These are phyloP conservation scores for Venturia aucupariae DNA, from an alignment of 2,329 filamentous ascomycete species.

Conservation along the genomic window DNA sequence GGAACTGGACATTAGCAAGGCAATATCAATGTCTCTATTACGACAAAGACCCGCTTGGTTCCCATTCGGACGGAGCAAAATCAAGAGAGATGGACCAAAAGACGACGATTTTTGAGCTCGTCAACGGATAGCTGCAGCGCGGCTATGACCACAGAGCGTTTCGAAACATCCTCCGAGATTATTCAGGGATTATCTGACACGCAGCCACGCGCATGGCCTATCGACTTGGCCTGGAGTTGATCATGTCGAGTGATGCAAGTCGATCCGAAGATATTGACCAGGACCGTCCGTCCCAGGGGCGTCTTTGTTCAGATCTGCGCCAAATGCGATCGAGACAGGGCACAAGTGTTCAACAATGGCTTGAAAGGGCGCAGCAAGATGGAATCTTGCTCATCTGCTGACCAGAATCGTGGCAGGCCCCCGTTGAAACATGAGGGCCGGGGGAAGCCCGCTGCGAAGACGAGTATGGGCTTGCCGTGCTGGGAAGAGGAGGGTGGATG, in stretches of 20 bases:
- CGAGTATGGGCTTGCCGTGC: neutral
- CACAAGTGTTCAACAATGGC: constrained; percentile 4
- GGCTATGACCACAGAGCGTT: neutral
- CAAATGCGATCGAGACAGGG: constrained; percentile 1
- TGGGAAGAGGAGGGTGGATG: neutral
- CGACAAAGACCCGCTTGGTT: neutral
- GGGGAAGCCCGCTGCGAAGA: neutral
- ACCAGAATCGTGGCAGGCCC: constrained; percentile 1
- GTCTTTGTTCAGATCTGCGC: constrained; percentile 8
- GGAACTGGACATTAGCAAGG: neutral
- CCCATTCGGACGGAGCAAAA: neutral
- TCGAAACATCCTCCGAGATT: constrained; percentile 5
- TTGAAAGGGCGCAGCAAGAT: neutral
- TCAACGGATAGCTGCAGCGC: constrained; percentile 10
- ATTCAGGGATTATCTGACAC: constrained; percentile 10
- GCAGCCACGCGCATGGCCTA: constrained; percentile 7
- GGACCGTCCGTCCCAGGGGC: constrained; percentile 3
- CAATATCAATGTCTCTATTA: neutral
- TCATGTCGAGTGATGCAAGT: constrained; percentile 2
- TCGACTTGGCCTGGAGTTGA: neutral
- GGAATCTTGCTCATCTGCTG: constrained; percentile 1
- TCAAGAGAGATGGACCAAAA: neutral
- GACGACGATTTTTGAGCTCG: constrained; percentile 1
- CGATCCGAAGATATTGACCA: constrained; percentile 7
- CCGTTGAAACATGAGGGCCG: neutral